A percentile compares a stretch with the other conserved stretches of the same genome.
Conservation (phyloP, 2,329 filamentous ascomycete genomes). For the Aureobasidium sp. region DNA sequence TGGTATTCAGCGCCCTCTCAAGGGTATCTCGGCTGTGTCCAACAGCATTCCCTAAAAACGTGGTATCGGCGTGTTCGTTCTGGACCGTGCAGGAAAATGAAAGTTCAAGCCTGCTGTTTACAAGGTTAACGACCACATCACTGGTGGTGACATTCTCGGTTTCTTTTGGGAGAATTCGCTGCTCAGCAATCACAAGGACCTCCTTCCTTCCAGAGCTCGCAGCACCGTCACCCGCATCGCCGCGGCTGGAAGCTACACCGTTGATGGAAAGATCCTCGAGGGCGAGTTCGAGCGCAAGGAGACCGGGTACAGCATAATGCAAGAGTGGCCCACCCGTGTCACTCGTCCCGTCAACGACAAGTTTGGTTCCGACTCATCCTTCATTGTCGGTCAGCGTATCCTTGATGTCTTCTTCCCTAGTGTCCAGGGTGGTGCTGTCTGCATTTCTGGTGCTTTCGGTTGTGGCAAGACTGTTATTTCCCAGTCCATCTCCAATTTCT, state of each 20-base stretch:
- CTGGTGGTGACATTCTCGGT: conserved; percentile 93
- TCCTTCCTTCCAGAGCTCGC: conserved; percentile 80
- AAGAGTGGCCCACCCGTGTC: conserved; percentile 95
- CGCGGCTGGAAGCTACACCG: conserved; percentile 84
- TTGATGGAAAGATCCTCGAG: conserved; percentile 88
- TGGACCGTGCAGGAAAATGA: conserved; percentile 92
- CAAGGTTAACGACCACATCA: conserved; percentile 96
- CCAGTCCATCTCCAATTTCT: conserved; percentile 98
- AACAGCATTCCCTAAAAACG: conserved; percentile 91
- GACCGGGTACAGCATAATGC: conserved; percentile 95
- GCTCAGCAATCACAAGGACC: conserved; percentile 84
- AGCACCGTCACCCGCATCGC: conserved; percentile 91
- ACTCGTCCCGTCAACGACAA: conserved; percentile 90
- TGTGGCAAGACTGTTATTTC: conserved; percentile 99
- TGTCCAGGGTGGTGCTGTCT: conserved; percentile 95
- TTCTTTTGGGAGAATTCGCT: conserved; percentile 94
- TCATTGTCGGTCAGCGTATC: conserved; percentile 94
- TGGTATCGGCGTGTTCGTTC: conserved; percentile 77
- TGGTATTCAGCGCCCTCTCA: conserved; percentile 92
- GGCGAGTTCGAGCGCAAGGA: conserved; percentile 96
- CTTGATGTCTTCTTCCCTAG: conserved; percentile 92
- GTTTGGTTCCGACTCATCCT: conserved; percentile 78
- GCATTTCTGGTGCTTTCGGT: conserved; percentile 95
- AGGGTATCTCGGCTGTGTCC: conserved; percentile 68
- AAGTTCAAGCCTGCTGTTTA: conserved; percentile 73